Evolutionary conservation across 371 early-diverging fungal genomes (phyloP), one percentile per base, ranked within the genome.

Genomic region (Haplosporangium sp.): DNA sequence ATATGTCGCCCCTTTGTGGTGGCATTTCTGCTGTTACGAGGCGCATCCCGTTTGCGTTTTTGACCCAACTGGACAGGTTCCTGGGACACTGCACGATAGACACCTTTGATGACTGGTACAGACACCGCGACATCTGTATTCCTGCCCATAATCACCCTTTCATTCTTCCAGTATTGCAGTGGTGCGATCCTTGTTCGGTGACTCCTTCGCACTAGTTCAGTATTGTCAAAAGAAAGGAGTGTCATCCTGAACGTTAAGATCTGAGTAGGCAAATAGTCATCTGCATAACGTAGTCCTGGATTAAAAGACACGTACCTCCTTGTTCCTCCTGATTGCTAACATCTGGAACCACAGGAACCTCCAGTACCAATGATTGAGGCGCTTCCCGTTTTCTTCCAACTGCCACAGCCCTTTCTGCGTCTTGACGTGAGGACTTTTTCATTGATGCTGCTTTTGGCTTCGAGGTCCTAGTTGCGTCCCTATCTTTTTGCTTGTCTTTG

Each of bases 121-220:
- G 60, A 42, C 5, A 40, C 23, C 2, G 23, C 8, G 13, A 23
- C 21, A 18, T 63, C 59, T 1, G 52, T 55, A 23, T 29, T 45
- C 23, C 53, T 62, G 3, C 55, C 67, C 11, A 63, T 18, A 10
- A 76, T 43, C 2, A 76, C 64, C 6, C 71, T 61, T 23, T 76
- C 77, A 42, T 76, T 76, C 62, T 62, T 70, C 77, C 77, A 76
- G 54, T 59, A 76, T 42, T 76, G 64, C 38, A 76, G 53, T 12
- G 77, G 77, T 13, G 63, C 53, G n/a, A 76, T 52, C 42, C 62
- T 66, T 3, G 71, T 71, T 20, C 77, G 66, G 36, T 53, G 55
- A 38, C 77, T 76, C 37, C 67, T 66, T 29, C 77, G 71, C 2
- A 74, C 74, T 74, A 73, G 10, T 29, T 29, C 29, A 29, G 29